Base-by-base conservation (phyloP, 768 basidiomycete genomes). In the Podaxis sp. region DNA sequence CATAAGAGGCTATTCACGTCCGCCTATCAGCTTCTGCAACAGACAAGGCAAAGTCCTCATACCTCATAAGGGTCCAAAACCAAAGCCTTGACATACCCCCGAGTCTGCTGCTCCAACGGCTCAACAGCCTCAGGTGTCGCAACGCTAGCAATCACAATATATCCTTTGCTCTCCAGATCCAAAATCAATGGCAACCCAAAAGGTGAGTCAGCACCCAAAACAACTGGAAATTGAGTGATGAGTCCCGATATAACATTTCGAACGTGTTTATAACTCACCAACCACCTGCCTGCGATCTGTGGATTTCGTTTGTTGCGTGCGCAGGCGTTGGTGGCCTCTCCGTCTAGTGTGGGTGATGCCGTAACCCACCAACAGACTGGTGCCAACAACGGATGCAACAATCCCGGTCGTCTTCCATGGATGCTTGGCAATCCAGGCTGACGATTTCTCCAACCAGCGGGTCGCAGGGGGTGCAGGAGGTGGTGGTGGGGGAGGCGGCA, bases 51-150 rank as follows among this genome's bases (percentile, higher is more conserved):
- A 35, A 37, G 25, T 4, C 28, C 44, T 64, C 79, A 46, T 67
- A 89, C 93, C 80, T 93, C 87, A 55, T 77, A 78, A 0, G 92
- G 88, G 72, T 95, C 88, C 42, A 95, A 82, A 32, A 95, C 86
- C 59, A 94, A 81, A 0, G 88, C 92, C 54, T 88, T 87, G 59
- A 93, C 83, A 71, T 84, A 93, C 27, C 94, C 94, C 63, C 87
- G 79, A 25, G 85, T 82, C 62, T 77, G 75, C 37, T 75, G 76
- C 70, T 95, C 92, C 48, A 95, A 74, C 14, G 73, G 74, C 14
- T 81, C 77, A 37, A 84, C 85, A n/a, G 83, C 83, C 57, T 87
- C 86, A 0, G 87, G 82, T 4, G 82, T 84, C 0, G 85, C 76
- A 16, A 93, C 93, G 62, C 89, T 94, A 3, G 87, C 79, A 63